These are phyloP conservation scores for apple (Malus domestica) DNA, from an alignment of 306 rosid genomes.

Conservation along the genomic window DNA sequence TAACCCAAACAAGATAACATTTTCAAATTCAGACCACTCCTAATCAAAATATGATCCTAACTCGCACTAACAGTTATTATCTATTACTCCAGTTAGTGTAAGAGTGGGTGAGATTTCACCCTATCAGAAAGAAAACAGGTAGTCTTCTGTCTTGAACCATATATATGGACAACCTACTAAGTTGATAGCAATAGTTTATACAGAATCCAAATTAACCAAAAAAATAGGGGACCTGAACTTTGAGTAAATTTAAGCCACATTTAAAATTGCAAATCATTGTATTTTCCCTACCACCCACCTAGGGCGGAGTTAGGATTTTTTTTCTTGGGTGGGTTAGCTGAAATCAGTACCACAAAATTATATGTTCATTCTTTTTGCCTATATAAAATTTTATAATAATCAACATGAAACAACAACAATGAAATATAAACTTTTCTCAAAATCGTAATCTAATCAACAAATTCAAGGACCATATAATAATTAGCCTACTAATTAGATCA, in stretches of 20 bases:
- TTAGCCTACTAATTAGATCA: no score
- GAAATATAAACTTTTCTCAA: no score
- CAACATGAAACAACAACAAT: no score
- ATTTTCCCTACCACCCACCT: neutral
- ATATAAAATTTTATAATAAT: no score
- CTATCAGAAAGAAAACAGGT: neutral
- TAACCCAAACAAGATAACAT: neutral
- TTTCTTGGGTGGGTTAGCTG: no score
- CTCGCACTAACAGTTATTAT: neutral
- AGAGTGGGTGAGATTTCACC: neutral
- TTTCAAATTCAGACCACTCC: neutral
- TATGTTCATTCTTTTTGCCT: no score
- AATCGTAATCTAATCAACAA: no score
- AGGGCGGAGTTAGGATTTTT: no score
- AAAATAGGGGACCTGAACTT: neutral
- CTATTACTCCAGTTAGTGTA: neutral
- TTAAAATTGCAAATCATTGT: neutral
- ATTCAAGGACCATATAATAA: no score
- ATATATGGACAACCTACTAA: neutral
- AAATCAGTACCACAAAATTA: no score
- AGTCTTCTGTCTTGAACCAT: neutral
- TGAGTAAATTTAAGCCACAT: neutral
- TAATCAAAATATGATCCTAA: neutral
- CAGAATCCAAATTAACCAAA: neutral
- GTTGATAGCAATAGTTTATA: neutral